Evolutionary conservation across 2,329 filamentous ascomycete genomes (phyloP), one percentile per base, ranked within the genome.

Genomic region (Passalora sequoiae): DNA sequence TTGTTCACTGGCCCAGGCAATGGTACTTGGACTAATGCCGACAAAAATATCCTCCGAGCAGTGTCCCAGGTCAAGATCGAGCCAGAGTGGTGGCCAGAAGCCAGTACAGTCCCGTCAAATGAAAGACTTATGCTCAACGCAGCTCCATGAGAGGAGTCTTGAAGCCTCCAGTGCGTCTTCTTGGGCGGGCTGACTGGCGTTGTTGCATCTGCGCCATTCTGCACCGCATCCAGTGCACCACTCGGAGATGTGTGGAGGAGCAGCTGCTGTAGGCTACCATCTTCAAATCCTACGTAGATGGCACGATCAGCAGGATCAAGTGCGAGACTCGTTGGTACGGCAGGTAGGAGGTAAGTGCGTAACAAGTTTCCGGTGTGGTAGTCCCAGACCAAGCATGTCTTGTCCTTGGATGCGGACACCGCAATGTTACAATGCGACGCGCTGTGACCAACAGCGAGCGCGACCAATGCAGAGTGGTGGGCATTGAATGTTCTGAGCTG

Each of bases 321-420:
- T 6, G 78, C 71, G 24, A 91, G 64, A 56, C 83, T 89, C 21
- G 84, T 72, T 12, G 89, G 87, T 13, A 76, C 71, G n/a, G 76
- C 73, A 2, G 86, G 80, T 44, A 97, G 79, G 29, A 97, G 74
- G 52, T 94, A 80, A 3, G 89, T 97, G 31, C 89, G 80, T 44
- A 97, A 70, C 8, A 84, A 73, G 47, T 80, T 77, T 28, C 87
- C 87, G 1, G 80, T 86, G 49, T 82, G 80, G 62, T 94, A 94
- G 67, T 97, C 89, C 92, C 92, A 98, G 47, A 94, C 74, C 58
- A 95, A 83, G 56, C 87, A 87, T 6, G 87, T 92, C 66, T 86
- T 89, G 68, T 97, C 92, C 56, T 79, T 81, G 53, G 87, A 87
- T 5, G 83, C 80, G 3, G 91, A 94, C 15, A 96, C 76, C 46